Base-by-base conservation (phyloP, 345 rosid species). In the Laguncularia racemosa region DNA sequence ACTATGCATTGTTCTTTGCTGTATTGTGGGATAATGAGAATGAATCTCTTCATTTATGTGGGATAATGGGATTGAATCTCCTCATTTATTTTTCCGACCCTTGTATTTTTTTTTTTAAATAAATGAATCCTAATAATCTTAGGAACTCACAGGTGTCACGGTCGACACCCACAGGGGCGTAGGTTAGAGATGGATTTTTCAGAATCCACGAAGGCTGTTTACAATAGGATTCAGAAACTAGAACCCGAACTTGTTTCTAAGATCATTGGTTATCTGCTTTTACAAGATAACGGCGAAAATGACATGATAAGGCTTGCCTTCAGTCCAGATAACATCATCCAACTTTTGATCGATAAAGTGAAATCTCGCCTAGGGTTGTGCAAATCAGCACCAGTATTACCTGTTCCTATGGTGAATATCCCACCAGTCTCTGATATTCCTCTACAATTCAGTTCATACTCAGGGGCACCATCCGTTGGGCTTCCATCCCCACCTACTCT, bases 241-340 rank as follows among this genome's bases (percentile, higher is more conserved):
- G 99, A 93, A 61, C 99, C 96, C 8, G 97, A 93, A 53, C 76
- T 79, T 56, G 96, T 84, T 17, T 71, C 88, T 13, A 89, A 81
- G 79, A 93, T 93, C 58, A 78, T 92, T 10, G 97, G 95, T 4
- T 93, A 83, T 63, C 82, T 89, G 50, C 71, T 88, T 16, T 71
- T 85, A 68, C 96, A 85, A 73, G 88, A 84, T 23, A 78, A 92
- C 15, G 74, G 86, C 0, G 88, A 89, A 20, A 73, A 73, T 0
- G 91, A 93, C 57, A 93, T 93, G 97, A 85, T 89, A 58, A 82
- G 99, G 38, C 68, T 89, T 12, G 97, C 99, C 20, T 85, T 85
- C 63, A 67, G 91, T 53, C 91, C 99, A 0, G 96, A 93, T 61
- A 60, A 76, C 33, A 63, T 65, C 52, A 78, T 93, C 56, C 76